These are phyloP conservation scores for Pseudoneurospora amorphoporcata DNA, from an alignment of 495 filamentous ascomycete species.

Conservation along the genomic window DNA sequence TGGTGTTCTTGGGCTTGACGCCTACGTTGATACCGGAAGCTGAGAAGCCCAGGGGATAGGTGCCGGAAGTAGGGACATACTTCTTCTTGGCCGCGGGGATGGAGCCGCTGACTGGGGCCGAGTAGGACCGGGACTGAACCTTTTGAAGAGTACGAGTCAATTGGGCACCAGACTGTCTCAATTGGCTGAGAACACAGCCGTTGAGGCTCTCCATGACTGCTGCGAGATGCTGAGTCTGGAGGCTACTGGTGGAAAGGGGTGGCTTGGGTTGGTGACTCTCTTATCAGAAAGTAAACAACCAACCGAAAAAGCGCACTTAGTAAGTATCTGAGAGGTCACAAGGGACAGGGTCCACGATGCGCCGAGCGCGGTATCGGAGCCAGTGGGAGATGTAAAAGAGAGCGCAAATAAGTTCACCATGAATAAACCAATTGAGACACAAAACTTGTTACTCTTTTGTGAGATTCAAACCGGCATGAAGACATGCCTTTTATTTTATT, in stretches of 20 bases:
- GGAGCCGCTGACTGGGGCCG: conserved; percentile 48
- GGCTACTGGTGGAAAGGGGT: background rate
- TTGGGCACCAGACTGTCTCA: conserved; percentile 19
- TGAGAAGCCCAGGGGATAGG: conserved; percentile 82
- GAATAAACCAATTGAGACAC: background rate
- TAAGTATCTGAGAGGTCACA: background rate
- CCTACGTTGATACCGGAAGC: conserved; percentile 85
- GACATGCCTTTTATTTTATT: background rate
- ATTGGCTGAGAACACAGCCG: conserved; percentile 14
- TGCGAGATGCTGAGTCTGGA: background rate
- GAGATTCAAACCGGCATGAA: background rate
- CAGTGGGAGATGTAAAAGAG: background rate
- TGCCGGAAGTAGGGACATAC: conserved; percentile 77
- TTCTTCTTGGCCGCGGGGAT: conserved; percentile 70
- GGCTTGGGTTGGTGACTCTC: background rate
- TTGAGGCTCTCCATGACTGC: conserved; percentile 17
- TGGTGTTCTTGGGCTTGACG: conserved; percentile 85
- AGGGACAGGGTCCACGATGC: background rate
- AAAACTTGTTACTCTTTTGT: background rate
- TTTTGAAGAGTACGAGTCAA: conserved; percentile 11
- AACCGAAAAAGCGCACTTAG: background rate
- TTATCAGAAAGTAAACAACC: background rate
- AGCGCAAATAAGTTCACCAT: background rate
- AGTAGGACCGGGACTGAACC: conserved; percentile 35
- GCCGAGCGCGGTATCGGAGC: background rate